Base-by-base conservation (phyloP, 2,329 filamentous ascomycete genomes). In the Fusarium torulosum region DNA sequence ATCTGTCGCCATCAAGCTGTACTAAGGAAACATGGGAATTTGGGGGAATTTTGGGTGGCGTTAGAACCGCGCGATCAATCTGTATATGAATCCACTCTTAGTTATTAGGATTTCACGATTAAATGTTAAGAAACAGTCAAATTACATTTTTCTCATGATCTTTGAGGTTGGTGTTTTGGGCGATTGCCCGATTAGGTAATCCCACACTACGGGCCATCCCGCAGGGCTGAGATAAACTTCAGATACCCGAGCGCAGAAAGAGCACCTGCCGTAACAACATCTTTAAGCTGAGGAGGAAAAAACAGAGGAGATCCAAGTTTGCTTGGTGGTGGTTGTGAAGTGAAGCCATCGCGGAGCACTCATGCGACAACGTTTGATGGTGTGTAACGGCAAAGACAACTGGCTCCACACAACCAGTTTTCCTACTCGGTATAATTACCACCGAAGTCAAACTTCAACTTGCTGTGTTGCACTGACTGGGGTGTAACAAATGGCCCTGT, bases 1-100 rank as follows among this genome's bases (percentile, higher is more conserved):
- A 84, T 86, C 86, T 6, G 88, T 91, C 6, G 81, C 82, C 29
- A 87, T 90, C 75, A 81, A 74, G 59, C 59, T 75, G 20, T 66
- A 71, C 53, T 70, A 59, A 61, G 41, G 43, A 62, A 45, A 45
- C 20, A 63, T 59, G 44, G 47, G 61, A 59, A 57, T 54, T 46
- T 20, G 55, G 41, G 59, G 60, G 67, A 58, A 59, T 55, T 53
- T 25, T 37, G 51, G 63, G 66, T 49, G 63, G 66, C 59, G 69
- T 72, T 70, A 51, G 52, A 52, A 65, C 55, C 59, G 47, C 67
- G 53, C 59, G 59, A 56, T 68, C 47, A 71, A 70, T 60, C 66
- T 72, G 57, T 68, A 72, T 10, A 71, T 71, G 69, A 68, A 70
- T 70, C 46, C 52, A 70, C 21, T 46, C 38, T 60, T 67, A 67